phyloP scores from a whole-genome alignment of 2,329 filamentous ascomycete genomes.

The Gaeumannomyces sp. region DNA sequence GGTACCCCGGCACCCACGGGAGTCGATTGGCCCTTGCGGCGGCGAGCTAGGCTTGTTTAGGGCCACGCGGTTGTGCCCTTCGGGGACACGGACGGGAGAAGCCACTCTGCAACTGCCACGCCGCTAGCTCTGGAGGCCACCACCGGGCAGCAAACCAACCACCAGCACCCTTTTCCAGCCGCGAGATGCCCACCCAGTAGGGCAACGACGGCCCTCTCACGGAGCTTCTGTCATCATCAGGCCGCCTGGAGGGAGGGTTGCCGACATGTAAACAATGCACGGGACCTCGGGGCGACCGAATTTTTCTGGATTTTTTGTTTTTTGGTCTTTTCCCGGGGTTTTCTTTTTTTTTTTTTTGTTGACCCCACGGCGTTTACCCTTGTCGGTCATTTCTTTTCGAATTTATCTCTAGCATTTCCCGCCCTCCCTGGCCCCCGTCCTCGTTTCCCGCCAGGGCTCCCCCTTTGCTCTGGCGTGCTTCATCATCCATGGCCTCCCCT shows the following conservation, averaged over 20 bases:
- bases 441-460: neutral
- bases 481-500: neutral
- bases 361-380: neutral
- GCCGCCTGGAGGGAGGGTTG: neutral
- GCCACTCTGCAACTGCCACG: slow-evolving; percentile 9
- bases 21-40: slow-evolving; percentile 8
- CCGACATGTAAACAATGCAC: neutral
- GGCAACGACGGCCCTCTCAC: neutral
- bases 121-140: slow-evolving; percentile 1
- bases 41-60: slow-evolving; percentile 6
- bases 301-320: neutral
- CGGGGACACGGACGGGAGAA: slow-evolving; percentile 4
- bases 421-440: neutral
- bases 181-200: neutral
- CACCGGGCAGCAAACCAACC: slow-evolving; percentile 1
- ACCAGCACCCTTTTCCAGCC: neutral
- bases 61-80: slow-evolving; percentile 8
- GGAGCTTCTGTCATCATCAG: neutral
- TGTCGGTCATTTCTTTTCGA: neutral
- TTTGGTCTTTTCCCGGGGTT: neutral
- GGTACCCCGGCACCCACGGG: slow-evolving; percentile 5
- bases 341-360: neutral
- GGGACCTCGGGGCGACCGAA: neutral
- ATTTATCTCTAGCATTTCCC: neutral
- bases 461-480: neutral